Evolutionary conservation across 2,329 filamentous ascomycete genomes (phyloP).

Genomic region (Akanthomyces uredinophilus): DNA sequence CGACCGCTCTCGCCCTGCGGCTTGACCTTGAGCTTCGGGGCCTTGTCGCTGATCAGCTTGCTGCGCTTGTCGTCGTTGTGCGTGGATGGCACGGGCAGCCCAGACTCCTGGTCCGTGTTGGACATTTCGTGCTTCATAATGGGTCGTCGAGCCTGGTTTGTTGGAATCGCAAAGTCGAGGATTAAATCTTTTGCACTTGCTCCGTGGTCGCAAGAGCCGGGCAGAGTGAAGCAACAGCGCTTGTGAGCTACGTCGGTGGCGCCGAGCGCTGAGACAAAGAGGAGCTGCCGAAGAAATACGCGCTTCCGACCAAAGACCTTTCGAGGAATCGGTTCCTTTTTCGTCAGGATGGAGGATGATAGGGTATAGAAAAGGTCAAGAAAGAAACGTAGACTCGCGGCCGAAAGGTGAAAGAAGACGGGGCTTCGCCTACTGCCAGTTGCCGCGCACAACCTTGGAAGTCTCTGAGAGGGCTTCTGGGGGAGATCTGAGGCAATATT

Average conservation of each 20-base stretch:
- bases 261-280: not conserved
- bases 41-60: conserved; percentile 16
- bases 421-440: not conserved
- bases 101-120: conserved; percentile 4
- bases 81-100: conserved; percentile 26
- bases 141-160: not conserved
- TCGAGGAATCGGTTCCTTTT: not conserved
- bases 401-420: not conserved
- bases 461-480: not conserved
- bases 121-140: not conserved
- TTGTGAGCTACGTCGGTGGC: not conserved
- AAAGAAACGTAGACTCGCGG: not conserved
- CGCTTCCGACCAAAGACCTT: too few relatives aligned
- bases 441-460: not conserved
- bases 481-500: not conserved
- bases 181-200: not conserved
- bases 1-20: conserved; percentile 41
- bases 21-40: conserved; percentile 18
- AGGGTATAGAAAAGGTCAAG: not conserved
- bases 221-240: not conserved
- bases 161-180: too few relatives aligned
- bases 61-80: conserved; percentile 21
- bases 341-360: not conserved
- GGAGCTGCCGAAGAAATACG: too few relatives aligned
- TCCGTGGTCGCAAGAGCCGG: too few relatives aligned